Evolutionary conservation across 768 basidiomycete genomes (phyloP), one percentile per base, ranked within the genome.

Genomic region (Boletus subparvulus): DNA sequence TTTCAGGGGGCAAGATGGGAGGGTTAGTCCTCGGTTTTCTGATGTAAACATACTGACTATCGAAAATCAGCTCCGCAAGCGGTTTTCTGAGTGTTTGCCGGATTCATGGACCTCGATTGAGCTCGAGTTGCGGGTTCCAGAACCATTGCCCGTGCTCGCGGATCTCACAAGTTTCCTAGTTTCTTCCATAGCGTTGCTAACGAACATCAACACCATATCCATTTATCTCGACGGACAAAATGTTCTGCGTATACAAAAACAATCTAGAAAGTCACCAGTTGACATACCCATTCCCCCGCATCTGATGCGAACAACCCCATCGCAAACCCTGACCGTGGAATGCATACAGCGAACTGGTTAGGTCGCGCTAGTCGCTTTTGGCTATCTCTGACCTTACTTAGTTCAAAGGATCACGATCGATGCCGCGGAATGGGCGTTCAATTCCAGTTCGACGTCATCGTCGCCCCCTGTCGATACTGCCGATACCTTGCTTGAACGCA

Each of bases 111-210:
- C 61, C 6, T 54, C 52, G 9, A 37, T 62, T 0, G 56, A 62
- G 14, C 56, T 62, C 16, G 39, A 63, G 13, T 14, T 62, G 33
- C 37, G n/a, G 19, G 16, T 7, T 2, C 44, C 42, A 21, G 61
- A 63, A 17, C 37, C 21, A 21, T 35, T 60, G 0, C 61, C 61
- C 1, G 10, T 41, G 3, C 46, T 62, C 8, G 10, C 24, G 2
- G 52, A 63, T 49, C 60, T 37, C n/a, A 14, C 61, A 10, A 63
- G 30, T 17, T 62, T 63, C 39, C 30, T 61, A 2, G 43, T 61
- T 40, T 62, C 61, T 42, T 61, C 61, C 1, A 21, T 61, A 4
- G 39, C 61, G n/a, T 50, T 62, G 13, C 40, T 62, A 10, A 7
- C 43, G 6, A 53, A 50, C 26, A 50, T 62, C 9, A 2, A 33